Percentiles rank a stretch among this genome's conserved stretches.
Evolutionary conservation across 768 basidiomycete genomes (phyloP).

Genomic region (Infundibulicybe gibba): DNA sequence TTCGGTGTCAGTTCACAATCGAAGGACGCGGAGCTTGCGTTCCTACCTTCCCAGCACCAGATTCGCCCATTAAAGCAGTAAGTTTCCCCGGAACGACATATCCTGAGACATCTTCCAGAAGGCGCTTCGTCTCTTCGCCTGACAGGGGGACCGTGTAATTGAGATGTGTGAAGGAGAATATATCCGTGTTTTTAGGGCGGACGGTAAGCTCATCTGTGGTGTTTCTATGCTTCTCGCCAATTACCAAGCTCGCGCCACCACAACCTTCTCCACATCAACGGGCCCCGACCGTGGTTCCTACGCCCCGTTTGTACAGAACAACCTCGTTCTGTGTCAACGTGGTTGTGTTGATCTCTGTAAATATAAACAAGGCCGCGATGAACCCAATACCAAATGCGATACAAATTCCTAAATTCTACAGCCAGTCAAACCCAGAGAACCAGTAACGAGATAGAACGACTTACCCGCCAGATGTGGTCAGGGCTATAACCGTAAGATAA

Average conservation of each 20-base stretch:
- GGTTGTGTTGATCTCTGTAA: constrained; percentile 51
- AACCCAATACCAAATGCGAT: constrained; percentile 64
- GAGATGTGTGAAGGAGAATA: constrained; percentile 80
- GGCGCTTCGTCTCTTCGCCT: constrained; percentile 34
- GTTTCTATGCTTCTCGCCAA: constrained; percentile 8
- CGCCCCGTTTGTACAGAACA: constrained; percentile 61
- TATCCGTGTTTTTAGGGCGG: constrained; percentile 41
- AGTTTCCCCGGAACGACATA: constrained; percentile 81
- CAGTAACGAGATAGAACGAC: not conserved
- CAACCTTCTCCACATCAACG: constrained; percentile 33
- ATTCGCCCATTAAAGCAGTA: constrained; percentile 73
- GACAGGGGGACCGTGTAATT: constrained; percentile 60
- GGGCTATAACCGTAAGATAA: constrained; percentile 46
- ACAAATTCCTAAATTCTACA: constrained; percentile 66
- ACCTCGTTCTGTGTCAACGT: constrained; percentile 33
- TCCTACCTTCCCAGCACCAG: constrained; percentile 41
- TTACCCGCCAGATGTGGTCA: constrained; percentile 17
- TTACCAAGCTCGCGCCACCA: constrained; percentile 1
- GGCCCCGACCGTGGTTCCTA: constrained; percentile 24
- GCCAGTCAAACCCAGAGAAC: not conserved
- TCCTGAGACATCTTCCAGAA: constrained; percentile 74
- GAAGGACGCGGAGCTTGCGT: constrained; percentile 18
- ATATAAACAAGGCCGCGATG: constrained; percentile 48
- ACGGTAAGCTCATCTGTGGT: constrained; percentile 15
- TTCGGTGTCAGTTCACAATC: constrained; percentile 50